Evolutionary conservation across 2,329 filamentous ascomycete species (phyloP).

Genomic region (Alternaria novae-zelandiae): DNA sequence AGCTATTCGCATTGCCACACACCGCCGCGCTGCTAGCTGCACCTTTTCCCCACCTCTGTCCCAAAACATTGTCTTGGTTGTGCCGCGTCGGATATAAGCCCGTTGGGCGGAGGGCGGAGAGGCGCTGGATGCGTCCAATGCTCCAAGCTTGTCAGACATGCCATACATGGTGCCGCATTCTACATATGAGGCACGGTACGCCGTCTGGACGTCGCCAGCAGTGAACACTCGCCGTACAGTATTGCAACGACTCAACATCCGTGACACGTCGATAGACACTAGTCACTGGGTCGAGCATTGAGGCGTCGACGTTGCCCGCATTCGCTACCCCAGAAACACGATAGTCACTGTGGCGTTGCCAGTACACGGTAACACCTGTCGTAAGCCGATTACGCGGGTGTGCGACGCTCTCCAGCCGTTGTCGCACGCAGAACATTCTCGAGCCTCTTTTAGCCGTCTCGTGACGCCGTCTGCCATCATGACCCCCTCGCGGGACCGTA

Average conservation of each 20-base stretch:
- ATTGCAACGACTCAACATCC: not conserved
- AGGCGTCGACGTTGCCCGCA: not conserved
- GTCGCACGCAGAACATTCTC: not conserved
- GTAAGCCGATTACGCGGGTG: conserved; percentile 1
- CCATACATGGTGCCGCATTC: not conserved
- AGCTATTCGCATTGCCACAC: conserved; percentile 9
- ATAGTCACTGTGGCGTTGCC: conserved; percentile 2
- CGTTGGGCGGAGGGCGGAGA: not conserved
- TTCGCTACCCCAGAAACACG: not conserved
- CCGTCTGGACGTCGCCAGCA: not conserved
- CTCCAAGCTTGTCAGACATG: not conserved
- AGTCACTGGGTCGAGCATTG: not conserved
- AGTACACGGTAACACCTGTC: not conserved
- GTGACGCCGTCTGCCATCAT: not conserved
- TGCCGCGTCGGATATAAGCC: not conserved
- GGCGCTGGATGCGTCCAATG: not conserved
- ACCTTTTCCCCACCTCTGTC: not conserved
- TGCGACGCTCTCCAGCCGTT: not conserved
- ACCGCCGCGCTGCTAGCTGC: conserved; percentile 6
- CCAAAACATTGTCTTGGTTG: not conserved
- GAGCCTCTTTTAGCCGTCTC: not conserved
- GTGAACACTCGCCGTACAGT: not conserved
- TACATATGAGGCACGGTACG: not conserved
- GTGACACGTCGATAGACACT: not conserved
- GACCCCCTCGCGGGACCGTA: not conserved